Percentiles rank a stretch among this genome's conserved stretches.
Evolutionary conservation across 2,329 filamentous ascomycete genomes (phyloP).

Genomic region (Penicillium janthinellum): DNA sequence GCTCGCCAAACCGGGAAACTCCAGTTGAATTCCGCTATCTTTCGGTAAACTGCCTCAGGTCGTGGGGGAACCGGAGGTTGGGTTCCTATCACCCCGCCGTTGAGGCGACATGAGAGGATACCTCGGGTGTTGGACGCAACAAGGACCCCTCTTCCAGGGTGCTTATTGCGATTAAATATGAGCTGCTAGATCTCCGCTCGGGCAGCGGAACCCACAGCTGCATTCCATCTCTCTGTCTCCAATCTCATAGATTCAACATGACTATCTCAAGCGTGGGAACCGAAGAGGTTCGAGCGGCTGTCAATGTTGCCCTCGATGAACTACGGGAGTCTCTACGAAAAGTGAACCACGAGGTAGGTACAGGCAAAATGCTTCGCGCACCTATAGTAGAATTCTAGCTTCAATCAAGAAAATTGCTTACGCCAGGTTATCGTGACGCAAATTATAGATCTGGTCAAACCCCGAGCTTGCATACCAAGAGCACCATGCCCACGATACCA

Average conservation of each 20-base stretch:
- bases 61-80: not conserved
- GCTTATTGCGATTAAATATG: not conserved
- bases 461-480: constrained; percentile 58
- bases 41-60: constrained; percentile 6
- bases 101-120: not conserved
- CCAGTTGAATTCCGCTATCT: constrained; percentile 3
- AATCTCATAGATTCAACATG: constrained; percentile 14
- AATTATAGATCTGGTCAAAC: constrained; percentile 47
- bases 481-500: constrained; percentile 53
- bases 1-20: constrained; percentile 11
- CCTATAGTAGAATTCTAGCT: not conserved
- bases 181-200: not conserved
- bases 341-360: constrained; percentile 26
- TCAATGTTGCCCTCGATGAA: constrained; percentile 23
- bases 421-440: not conserved
- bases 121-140: constrained; percentile 12
- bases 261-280: constrained; percentile 13
- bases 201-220: not conserved
- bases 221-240: not conserved
- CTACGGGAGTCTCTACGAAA: constrained; percentile 26
- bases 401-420: not conserved
- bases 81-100: not conserved
- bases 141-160: not conserved
- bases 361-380: not conserved
- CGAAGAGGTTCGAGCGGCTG: constrained; percentile 26